Evolutionary conservation across 2,329 filamentous ascomycete species (phyloP).

Genomic region (Ampelomyces quisqualis): DNA sequence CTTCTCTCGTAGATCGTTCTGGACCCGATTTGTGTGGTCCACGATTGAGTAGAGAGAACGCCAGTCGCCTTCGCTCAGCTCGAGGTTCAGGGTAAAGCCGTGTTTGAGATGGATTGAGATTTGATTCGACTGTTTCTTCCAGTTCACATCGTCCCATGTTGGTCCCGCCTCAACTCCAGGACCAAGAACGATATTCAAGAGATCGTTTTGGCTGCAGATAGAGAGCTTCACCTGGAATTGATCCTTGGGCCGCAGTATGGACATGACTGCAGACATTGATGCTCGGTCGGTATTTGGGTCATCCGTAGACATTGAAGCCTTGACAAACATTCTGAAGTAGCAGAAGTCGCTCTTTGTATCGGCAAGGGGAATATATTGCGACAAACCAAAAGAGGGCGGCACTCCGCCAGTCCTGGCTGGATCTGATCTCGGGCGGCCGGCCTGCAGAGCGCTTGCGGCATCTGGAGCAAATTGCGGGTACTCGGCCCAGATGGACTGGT

Average conservation of each 20-base stretch:
- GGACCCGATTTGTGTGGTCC: conserved; percentile 77
- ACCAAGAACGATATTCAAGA: conserved; percentile 73
- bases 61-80: conserved; percentile 75
- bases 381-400: conserved; percentile 51
- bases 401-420: conserved; percentile 32
- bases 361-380: conserved; percentile 72
- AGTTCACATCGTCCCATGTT: conserved; percentile 79
- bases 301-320: conserved; percentile 71
- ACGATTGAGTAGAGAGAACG: conserved; percentile 78
- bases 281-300: conserved; percentile 66
- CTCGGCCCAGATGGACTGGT: conserved; percentile 78
- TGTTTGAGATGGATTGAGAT: conserved; percentile 72
- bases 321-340: conserved; percentile 75
- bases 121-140: conserved; percentile 67
- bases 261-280: conserved; percentile 72
- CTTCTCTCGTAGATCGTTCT: conserved; percentile 67
- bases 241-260: conserved; percentile 68
- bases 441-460: conserved; percentile 64
- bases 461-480: conserved; percentile 75
- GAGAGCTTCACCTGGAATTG: conserved; percentile 71
- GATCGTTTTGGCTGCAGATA: conserved; percentile 76
- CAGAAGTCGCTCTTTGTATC: conserved; percentile 74
- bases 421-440: conserved; percentile 22
- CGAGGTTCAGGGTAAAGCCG: conserved; percentile 71
- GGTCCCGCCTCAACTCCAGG: conserved; percentile 66